Base-by-base conservation (phyloP, 148 eudicot species). In the Diospyros kaki region DNA sequence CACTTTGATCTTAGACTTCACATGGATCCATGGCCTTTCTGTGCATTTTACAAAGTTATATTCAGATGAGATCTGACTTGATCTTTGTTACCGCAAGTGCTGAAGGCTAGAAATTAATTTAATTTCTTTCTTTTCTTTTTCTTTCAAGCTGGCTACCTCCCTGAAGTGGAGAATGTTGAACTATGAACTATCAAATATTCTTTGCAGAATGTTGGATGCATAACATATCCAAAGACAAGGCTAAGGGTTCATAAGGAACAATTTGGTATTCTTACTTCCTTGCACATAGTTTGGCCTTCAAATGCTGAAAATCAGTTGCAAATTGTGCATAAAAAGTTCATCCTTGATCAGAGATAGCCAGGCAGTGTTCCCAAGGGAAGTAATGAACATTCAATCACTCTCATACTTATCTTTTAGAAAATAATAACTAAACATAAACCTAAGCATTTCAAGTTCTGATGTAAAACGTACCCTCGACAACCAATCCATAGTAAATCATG, bases 1-100 rank as follows among this genome's bases (percentile, higher is more conserved):
- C 82, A 89, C 87, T 87, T 87, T 92, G 64, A 92, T 81, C 76
- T 87, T 90, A 73, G 89, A 80, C 81, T 82, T 88, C 73, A 92
- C 96, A 28, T 95, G 89, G 81, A 74, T 81, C 91, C 86, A 92
- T 6, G 90, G 94, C 81, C 97, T 85, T 69, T 91, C 97, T 95
- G 90, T 55, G 54, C 78, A 89, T 73, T 68, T 72, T 48, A 69
- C 18, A 4, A 14, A 60, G 28, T 60, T 18, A 17, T 60, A 14
- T 6, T 60, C 7, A 17, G 41, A 2, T 3, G 28, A 38, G 28
- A 17, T 4, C 0, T 60, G 11, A 18, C 13, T 6, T 6, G 2
- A n/a, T n/a, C n/a, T n/a, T n/a, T n/a, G n/a, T n/a, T n/a, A n/a
- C n/a, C n/a, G n/a, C n/a, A n/a, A n/a, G n/a, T n/a, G n/a, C n/a